These are phyloP conservation scores for Phytophthora pini DNA, from an alignment of 352 stramenopile genomes.

Conservation along the genomic window DNA sequence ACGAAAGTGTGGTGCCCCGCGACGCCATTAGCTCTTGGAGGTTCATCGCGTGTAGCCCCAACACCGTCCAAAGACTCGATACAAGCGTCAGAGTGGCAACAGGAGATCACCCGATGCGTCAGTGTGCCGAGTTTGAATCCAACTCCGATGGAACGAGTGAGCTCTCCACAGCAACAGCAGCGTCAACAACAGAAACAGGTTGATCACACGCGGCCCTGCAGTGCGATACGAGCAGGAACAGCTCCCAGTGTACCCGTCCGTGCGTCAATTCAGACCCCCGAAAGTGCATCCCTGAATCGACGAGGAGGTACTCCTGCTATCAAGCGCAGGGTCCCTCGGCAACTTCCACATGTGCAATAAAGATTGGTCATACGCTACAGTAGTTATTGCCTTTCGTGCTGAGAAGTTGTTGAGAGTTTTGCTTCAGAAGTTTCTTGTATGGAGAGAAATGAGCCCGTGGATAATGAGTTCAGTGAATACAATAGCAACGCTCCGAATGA, in stretches of 20 bases:
- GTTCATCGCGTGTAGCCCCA: conserved; percentile 17
- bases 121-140: conserved; percentile 65
- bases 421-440: too few species aligned
- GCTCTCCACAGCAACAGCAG: conserved; percentile 27
- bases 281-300: not conserved
- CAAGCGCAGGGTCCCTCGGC: conserved; percentile 23
- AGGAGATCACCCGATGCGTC: conserved; percentile 58
- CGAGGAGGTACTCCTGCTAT: conserved; percentile 31
- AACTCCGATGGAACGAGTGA: conserved; percentile 63
- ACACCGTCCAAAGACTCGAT: conserved; percentile 49
- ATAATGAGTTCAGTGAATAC: too few species aligned
- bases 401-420: too few species aligned
- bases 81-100: conserved; percentile 19
- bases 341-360: conserved; percentile 36
- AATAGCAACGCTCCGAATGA: too few species aligned
- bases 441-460: too few species aligned
- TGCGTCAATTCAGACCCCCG: conserved; percentile 2
- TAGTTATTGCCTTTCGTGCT: not conserved
- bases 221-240: conserved; percentile 12
- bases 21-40: conserved; percentile 20
- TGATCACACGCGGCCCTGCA: not conserved
- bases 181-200: conserved; percentile 14
- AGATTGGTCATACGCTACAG: not conserved
- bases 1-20: conserved; percentile 58
- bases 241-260: conserved; percentile 7